Evolutionary conservation across 2,329 filamentous ascomycete genomes (phyloP), one percentile per base, ranked within the genome.

Genomic region (Pseudopyricularia cyperi): DNA sequence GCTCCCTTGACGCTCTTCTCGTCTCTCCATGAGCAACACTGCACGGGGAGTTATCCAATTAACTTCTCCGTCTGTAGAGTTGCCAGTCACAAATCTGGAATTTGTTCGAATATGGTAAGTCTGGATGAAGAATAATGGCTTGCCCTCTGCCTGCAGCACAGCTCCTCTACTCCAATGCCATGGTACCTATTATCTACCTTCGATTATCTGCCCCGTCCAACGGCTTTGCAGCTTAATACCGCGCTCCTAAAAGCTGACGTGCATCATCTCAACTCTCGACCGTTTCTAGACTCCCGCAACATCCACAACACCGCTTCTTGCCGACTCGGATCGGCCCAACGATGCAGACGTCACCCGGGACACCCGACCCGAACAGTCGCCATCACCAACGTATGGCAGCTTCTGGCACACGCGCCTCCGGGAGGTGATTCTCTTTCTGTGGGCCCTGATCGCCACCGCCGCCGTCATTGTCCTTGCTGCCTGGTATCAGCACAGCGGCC

Each of bases 361-460:
- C 22, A 15, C 60, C 24, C 58, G 61, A 28, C 65, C 62, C 28
- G 61, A 61, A 59, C 39, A 44, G 39, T 30, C 44, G n/a, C 47
- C 52, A 4, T 34, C 47, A 11, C 22, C 30, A 24, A 49, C n/a
- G 17, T 24, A 48, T 48, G 46, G 46, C 46, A 48, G 26, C 28
- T 48, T 49, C 19, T 55, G 54, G 54, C 42, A 54, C 32, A 63
- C 63, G 54, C 77, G 79, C 65, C 65, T 77, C 52, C 80, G 85
- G 55, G 88, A 96, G 64, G 66, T 87, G 51, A 77, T 83, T 24
- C 70, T 95, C 56, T 90, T 95, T 63, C 68, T 77, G 48, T 95
- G 90, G 89, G 89, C 89, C 5, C 67, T 93, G 15, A 60, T 91
- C 24, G 89, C 89, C 17, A 95, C 89, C 0, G 79, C 83, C 7